Percentiles rank a stretch among this genome's conserved stretches.
Conservation (phyloP, 306 rosid species). For the Cucurbita ficifolia region DNA sequence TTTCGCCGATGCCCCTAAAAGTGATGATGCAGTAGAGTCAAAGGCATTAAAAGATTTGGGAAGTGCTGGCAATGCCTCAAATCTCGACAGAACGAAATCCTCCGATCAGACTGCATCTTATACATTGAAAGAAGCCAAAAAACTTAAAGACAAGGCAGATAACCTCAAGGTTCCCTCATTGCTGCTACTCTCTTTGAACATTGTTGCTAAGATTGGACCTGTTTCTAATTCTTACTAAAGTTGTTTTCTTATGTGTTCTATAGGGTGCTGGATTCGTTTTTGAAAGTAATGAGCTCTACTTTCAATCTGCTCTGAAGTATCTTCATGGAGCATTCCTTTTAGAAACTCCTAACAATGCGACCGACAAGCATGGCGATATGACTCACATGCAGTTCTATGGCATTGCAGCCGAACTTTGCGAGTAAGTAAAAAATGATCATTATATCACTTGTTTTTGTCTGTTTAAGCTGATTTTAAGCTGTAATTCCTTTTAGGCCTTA, state of each 20-base stretch:
- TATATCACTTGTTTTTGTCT: background rate
- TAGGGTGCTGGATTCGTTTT: constrained; percentile 53
- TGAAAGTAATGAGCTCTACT: constrained; percentile 74
- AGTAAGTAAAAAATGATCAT: constrained; percentile 20
- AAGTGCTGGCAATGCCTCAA: constrained; percentile 19
- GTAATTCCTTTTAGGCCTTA: background rate
- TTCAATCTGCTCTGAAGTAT: constrained; percentile 81
- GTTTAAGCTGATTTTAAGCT: background rate
- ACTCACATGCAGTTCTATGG: constrained; percentile 43
- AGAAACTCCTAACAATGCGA: constrained; percentile 36
- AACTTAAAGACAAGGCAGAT: constrained; percentile 50
- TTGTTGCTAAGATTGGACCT: constrained; percentile 12
- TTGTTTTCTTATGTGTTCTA: constrained; percentile 5
- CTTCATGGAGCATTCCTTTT: constrained; percentile 59
- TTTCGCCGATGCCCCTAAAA: constrained; percentile 17
- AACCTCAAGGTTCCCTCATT: constrained; percentile 42
- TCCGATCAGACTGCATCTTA: constrained; percentile 27
- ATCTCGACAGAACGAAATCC: constrained; percentile 27
- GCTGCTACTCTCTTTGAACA: constrained; percentile 12
- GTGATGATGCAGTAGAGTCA: constrained; percentile 20
- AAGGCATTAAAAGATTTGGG: constrained; percentile 22
- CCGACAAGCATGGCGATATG: constrained; percentile 44
- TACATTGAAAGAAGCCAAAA: constrained; percentile 45
- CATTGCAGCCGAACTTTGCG: constrained; percentile 57
- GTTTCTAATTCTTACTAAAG: background rate